Percentiles rank a stretch among this genome's conserved stretches.
Evolutionary conservation across 257 asterid genomes (phyloP).

Genomic region (Jacaranda copaia): DNA sequence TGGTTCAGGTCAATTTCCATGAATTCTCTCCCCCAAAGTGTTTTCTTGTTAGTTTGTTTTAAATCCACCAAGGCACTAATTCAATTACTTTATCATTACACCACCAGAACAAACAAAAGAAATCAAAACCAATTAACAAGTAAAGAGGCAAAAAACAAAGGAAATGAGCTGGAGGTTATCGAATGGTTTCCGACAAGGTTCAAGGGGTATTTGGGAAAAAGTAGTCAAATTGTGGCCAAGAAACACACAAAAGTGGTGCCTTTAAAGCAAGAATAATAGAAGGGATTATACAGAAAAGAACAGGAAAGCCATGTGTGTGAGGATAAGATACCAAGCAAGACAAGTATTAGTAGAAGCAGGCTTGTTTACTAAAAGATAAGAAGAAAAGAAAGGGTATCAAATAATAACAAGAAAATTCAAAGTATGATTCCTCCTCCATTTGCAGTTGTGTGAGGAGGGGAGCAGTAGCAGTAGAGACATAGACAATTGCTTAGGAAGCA

Average conservation of each 20-base stretch:
- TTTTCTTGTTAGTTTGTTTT: conserved; percentile 25
- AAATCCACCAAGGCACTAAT: conserved; percentile 15
- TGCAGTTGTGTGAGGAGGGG: conserved; percentile 51
- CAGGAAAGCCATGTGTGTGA: conserved; percentile 35
- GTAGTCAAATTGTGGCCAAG: conserved; percentile 27
- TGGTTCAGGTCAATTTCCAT: conserved; percentile 82
- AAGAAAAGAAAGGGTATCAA: conserved; percentile 47
- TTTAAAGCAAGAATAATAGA: conserved; percentile 50
- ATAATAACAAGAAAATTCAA: conserved; percentile 61
- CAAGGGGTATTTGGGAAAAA: conserved; percentile 26
- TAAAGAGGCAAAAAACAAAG: too few relatives aligned
- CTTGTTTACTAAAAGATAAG: conserved; percentile 3
- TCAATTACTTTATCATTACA: conserved; percentile 22
- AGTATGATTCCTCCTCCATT: conserved; percentile 67
- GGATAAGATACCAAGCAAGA: neutral
- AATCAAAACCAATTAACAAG: neutral
- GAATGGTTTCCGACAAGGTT: too few relatives aligned
- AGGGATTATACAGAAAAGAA: conserved; percentile 33
- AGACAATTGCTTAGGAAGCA: conserved; percentile 62
- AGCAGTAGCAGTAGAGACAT: conserved; percentile 58
- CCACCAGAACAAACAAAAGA: conserved; percentile 33
- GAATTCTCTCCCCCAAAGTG: conserved; percentile 27
- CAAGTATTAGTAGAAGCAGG: neutral
- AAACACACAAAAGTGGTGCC: conserved; percentile 41
- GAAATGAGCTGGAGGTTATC: too few relatives aligned